Conservation (phyloP, 345 rosid species). For the Acer negundo region DNA sequence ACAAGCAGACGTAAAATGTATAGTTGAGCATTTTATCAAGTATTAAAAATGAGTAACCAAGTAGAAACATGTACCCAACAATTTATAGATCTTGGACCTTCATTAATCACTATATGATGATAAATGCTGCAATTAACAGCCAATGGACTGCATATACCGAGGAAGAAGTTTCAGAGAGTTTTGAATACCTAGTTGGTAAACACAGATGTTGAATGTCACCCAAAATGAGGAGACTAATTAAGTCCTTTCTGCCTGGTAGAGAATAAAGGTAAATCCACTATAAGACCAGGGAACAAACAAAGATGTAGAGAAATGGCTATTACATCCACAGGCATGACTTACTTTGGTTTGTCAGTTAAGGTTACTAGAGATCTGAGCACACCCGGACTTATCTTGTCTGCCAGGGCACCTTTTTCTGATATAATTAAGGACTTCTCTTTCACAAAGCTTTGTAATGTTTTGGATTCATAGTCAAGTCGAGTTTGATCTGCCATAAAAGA, state of each 20-base stretch:
- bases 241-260: not conserved
- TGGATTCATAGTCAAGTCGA: constrained; percentile 55
- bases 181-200: not conserved
- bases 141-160: not conserved
- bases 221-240: constrained; percentile 1
- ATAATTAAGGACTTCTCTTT: constrained; percentile 65
- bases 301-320: not conserved
- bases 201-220: not conserved
- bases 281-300: not conserved
- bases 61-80: not conserved
- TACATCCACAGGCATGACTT: constrained; percentile 22
- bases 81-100: not conserved
- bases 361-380: constrained; percentile 64
- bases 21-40: not conserved
- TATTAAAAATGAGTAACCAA: not conserved
- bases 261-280: not conserved
- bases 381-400: constrained; percentile 70
- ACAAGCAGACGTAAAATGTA: not conserved
- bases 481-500: constrained; percentile 51
- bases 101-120: not conserved
- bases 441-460: constrained; percentile 70
- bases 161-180: not conserved
- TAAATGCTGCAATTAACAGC: not conserved
- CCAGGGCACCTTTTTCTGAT: constrained; percentile 74
- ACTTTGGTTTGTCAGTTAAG: constrained; percentile 58